phyloP scores from a whole-genome alignment of 495 filamentous ascomycete species.

The Stereocaulon alpinum region DNA sequence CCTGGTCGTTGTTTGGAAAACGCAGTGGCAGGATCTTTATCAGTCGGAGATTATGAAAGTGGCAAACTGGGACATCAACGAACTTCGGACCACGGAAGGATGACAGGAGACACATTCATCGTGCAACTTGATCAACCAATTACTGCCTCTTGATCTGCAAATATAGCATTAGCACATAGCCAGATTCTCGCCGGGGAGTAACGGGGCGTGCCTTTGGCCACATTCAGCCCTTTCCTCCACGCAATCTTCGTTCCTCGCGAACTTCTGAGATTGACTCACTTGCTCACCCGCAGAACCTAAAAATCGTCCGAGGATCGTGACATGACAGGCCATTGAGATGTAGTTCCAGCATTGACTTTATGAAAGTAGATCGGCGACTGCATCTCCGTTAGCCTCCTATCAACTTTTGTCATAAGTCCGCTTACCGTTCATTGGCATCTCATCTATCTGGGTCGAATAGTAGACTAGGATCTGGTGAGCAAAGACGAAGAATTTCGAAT shows the following conservation, averaged over 20 bases:
- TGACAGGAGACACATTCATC: too few species aligned
- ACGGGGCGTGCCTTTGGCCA: background rate
- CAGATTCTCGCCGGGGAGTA: background rate
- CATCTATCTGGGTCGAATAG: conserved; percentile 97
- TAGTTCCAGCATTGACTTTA: conserved; percentile 2
- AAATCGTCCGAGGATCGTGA: background rate
- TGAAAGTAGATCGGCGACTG: conserved; percentile 52
- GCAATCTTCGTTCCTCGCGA: background rate
- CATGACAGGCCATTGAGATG: background rate
- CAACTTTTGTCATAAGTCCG: background rate
- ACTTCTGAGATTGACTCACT: background rate
- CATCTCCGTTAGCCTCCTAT: conserved; percentile 9
- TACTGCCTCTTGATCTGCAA: background rate
- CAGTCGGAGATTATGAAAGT: too few species aligned
- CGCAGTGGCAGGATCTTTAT: too few species aligned
- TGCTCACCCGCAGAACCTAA: background rate
- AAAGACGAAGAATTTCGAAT: background rate
- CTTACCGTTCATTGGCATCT: conserved; percentile 95
- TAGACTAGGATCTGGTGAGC: conserved; percentile 51
- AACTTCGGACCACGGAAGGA: too few species aligned
- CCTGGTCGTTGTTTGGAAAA: too few species aligned
- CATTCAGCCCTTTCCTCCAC: background rate
- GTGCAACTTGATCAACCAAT: background rate
- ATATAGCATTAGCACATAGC: background rate
- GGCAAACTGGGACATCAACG: too few species aligned